Conservation (phyloP, 2,329 filamentous ascomycete genomes). For the Aspergillus chevalieri region DNA sequence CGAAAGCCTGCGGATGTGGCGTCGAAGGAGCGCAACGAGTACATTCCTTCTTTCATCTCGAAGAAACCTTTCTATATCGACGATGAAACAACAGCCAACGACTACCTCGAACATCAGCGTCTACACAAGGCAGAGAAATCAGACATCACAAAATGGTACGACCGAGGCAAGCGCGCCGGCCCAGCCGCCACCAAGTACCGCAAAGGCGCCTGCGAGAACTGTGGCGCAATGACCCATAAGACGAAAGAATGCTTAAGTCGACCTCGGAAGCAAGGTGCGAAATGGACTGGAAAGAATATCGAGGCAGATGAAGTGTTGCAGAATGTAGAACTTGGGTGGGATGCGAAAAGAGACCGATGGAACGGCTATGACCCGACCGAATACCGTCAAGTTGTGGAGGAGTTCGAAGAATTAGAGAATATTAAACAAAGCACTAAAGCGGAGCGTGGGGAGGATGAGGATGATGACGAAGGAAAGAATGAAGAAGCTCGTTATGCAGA, state of each 20-base stretch:
- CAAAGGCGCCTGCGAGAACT: conserved; percentile 98
- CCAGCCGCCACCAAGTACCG: conserved; percentile 93
- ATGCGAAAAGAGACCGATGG: conserved; percentile 96
- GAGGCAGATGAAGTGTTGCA: conserved; percentile 85
- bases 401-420: conserved; percentile 80
- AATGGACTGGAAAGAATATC: conserved; percentile 88
- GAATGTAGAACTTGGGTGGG: conserved; percentile 84
- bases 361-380: conserved; percentile 92
- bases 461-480: conserved; percentile 44
- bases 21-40: conserved; percentile 88
- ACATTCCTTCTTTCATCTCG: conserved; percentile 96
- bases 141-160: conserved; percentile 79
- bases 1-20: conserved; percentile 50
- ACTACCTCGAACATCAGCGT: conserved; percentile 96
- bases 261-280: conserved; percentile 81
- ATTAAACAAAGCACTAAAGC: conserved; percentile 54
- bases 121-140: conserved; percentile 62
- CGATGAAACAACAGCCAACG: conserved; percentile 66
- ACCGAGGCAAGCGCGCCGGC: conserved; percentile 75
- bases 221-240: conserved; percentile 94
- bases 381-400: conserved; percentile 79
- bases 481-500: conserved; percentile 70
- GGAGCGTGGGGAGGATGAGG: conserved; percentile 40
- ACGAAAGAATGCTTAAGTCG: conserved; percentile 87
- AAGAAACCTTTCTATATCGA: conserved; percentile 94